Evolutionary conservation across 1,139 yeast genomes (phyloP).

Genomic region (Pichia sp.): DNA sequence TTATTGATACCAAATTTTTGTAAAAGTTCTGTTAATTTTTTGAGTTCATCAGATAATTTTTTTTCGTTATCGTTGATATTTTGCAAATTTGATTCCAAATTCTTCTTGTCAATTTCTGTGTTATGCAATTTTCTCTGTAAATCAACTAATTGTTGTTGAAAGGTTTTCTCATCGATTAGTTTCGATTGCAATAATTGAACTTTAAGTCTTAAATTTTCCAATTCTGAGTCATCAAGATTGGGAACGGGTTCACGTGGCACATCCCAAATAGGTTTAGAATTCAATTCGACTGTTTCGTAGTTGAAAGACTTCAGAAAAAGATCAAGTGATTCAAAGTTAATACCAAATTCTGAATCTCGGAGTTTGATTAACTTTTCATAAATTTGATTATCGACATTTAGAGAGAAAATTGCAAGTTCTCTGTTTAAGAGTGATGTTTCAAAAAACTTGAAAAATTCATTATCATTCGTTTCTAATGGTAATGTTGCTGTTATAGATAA

Average conservation of each 20-base stretch:
- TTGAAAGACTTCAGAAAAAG: neutral
- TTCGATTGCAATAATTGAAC: slow-evolving; percentile 11
- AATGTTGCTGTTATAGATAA: slow-evolving; percentile 1
- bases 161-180: slow-evolving; percentile 6
- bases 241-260: too few relatives aligned
- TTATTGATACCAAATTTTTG: slow-evolving; percentile 7
- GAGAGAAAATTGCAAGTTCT: slow-evolving; percentile 5
- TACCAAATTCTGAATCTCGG: neutral
- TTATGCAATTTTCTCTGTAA: neutral
- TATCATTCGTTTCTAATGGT: neutral
- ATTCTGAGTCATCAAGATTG: neutral
- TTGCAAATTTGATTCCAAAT: neutral
- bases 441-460: neutral
- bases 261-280: slow-evolving; percentile 2
- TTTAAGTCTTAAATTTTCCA: slow-evolving; percentile 5
- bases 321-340: neutral
- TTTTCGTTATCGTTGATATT: neutral
- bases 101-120: neutral
- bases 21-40: neutral
- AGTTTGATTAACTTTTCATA: neutral
- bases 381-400: neutral
- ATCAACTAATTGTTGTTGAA: slow-evolving; percentile 2
- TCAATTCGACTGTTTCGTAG: neutral
- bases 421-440: slow-evolving; percentile 3
- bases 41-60: neutral